Conservation (phyloP, 176 grass and related monocot genomes). For the Canna indica region DNA sequence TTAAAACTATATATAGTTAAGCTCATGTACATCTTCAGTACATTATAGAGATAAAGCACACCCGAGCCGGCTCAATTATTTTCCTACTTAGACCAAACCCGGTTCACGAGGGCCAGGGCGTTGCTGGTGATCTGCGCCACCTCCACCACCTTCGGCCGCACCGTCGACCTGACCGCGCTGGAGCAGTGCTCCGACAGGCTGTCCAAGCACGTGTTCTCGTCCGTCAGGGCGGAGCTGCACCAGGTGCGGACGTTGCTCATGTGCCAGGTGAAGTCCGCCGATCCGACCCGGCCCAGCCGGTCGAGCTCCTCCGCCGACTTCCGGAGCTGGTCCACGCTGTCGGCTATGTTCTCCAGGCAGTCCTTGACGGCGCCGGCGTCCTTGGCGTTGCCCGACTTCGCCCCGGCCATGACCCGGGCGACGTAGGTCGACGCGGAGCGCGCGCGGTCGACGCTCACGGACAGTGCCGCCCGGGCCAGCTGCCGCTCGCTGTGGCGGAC, state of each 20-base stretch:
- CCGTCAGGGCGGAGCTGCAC: slow-evolving; percentile 90
- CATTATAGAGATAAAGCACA: too few relatives aligned
- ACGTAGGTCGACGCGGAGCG: slow-evolving; percentile 56
- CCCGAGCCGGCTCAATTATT: neutral
- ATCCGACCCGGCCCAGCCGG: slow-evolving; percentile 30
- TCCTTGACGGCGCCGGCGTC: slow-evolving; percentile 41
- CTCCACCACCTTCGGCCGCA: slow-evolving; percentile 69
- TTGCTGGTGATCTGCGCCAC: slow-evolving; percentile 93
- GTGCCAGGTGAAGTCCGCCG: slow-evolving; percentile 62
- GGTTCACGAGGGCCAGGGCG: slow-evolving; percentile 78
- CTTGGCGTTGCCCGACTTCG: neutral
- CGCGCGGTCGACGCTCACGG: slow-evolving; percentile 68
- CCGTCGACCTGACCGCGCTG: slow-evolving; percentile 30
- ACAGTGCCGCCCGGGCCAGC: slow-evolving; percentile 67
- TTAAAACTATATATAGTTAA: too few relatives aligned
- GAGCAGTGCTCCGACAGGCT: slow-evolving; percentile 49
- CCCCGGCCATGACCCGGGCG: slow-evolving; percentile 11
- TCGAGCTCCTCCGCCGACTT: slow-evolving; percentile 57
- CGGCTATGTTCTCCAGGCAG: slow-evolving; percentile 85
- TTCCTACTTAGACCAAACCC: slow-evolving; percentile 17
- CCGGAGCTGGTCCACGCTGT: slow-evolving; percentile 71
- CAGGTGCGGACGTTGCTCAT: slow-evolving; percentile 88
- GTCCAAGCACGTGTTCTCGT: slow-evolving; percentile 93
- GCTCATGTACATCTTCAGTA: too few relatives aligned
- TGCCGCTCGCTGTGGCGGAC: slow-evolving; percentile 52